Base-by-base conservation (phyloP, 2,329 filamentous ascomycete genomes). In the Aureobasidium vineae region DNA sequence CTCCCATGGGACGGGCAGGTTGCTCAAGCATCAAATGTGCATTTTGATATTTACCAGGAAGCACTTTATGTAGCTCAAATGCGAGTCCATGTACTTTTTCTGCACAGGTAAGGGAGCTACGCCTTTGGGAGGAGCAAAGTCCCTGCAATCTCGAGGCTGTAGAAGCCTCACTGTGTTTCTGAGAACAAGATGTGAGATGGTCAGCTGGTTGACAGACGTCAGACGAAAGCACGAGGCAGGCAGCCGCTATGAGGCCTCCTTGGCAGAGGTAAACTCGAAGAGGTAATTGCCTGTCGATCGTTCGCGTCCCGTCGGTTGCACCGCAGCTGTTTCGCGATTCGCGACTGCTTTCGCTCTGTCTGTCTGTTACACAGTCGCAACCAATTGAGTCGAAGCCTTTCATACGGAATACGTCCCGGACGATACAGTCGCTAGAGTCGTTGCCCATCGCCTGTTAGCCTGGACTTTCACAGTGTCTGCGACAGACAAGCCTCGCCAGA, bases 321-420 rank as follows among this genome's bases (percentile, higher is more conserved):
- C 33, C 52, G 33, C 33, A 54, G 23, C 31, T 38, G 52, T 38
- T 40, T 56, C 52, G 52, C 52, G 52, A 56, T n/a, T 21, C 53
- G 53, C 53, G 53, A 56, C 53, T 26, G 52, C 33, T n/a, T 33
- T 36, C 13, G 19, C 19, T 28, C n/a, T 26, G 15, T 19, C 21
- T 33, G 11, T 56, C 23, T 56, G 23, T 56, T 10, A 56, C 31
- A 28, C 36, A 5, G 7, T 40, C 33, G 21, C 21, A 26, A 40
- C 33, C 53, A 56, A 56, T 41, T 56, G 21, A 28, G 5, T 23
- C 36, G n/a, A 38, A 6, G 7, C 40, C 26, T n/a, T 8, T 21
- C 26, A 31, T 13, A 59, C 31, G 23, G 13, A 59, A 31, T 33
- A 10, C 10, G 54, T 59, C 40, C 26, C 26, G 40, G 4, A 7